Evolutionary conservation across 83 land plant genomes (phyloP), one percentile per base, ranked within the genome.

Genomic region (Thuja plicata): DNA sequence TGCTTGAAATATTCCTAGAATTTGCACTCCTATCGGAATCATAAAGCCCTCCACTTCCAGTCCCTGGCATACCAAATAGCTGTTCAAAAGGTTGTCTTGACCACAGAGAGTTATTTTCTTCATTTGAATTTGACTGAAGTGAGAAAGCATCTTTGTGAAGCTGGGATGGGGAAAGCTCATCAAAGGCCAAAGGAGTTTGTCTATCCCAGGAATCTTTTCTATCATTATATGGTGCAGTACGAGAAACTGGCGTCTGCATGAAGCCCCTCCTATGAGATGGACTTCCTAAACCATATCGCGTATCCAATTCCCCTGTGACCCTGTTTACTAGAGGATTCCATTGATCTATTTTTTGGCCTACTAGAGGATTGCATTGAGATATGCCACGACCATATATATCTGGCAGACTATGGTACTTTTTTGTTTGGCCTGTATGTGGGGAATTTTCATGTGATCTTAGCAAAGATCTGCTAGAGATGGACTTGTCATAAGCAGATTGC

Each of bases 31-130:
- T 92, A 35, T 88, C 93, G 81, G 85, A 27, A 43, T 21, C 78
- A 88, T n/a, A 37, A 38, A 17, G 40, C 48, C 80, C 35, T 43
- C 52, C 30, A 87, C 88, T 48, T 30, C 82, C 46, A 48, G 79
- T 91, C 55, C 90, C 89, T 52, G 90, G 86, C 86, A 94, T 88
- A 40, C 99, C 97, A 94, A 97, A 95, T 62, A 94, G 89, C 85
- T 96, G 97, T 92, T 96, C 97, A 90, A 92, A 94, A 43, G 99
- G 99, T 87, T 96, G 97, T 55, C 94, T 92, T 38, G 96, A 93
- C 99, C 99, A 97, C 30, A 97, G 89, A 16, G 99, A 97, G 38
- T 91, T 91, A 38, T 94, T 91, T 34, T 92, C 94, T 16, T 88
- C 60, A 55, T 90, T 86, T 15, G 96, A 62, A 86, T 81, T 85